Evolutionary conservation across 352 stramenopile species (phyloP).

Genomic region (Globisporangium splendens): DNA sequence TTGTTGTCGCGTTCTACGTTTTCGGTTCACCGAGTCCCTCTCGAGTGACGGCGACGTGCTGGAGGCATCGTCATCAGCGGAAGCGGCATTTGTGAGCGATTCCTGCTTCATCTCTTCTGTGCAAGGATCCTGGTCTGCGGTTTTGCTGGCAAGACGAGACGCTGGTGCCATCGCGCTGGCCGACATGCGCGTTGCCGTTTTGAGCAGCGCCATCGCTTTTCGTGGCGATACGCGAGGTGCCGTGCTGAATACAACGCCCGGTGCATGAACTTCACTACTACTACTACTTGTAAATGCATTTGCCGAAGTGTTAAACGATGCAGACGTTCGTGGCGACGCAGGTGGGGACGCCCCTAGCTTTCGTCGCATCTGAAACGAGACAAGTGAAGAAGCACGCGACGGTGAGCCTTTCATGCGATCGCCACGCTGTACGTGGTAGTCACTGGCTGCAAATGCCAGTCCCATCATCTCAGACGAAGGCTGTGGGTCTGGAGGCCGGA

Average conservation of each 20-base stretch:
- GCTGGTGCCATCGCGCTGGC: neutral
- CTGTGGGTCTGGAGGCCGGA: neutral
- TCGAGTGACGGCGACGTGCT: no score
- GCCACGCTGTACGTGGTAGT: neutral
- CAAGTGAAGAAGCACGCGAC: slow-evolving; percentile 8
- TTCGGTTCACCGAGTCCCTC: neutral
- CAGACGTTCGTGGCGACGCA: neutral
- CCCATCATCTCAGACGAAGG: neutral
- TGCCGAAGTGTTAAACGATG: neutral
- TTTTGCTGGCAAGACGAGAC: neutral
- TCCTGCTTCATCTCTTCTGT: neutral
- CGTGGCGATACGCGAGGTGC: slow-evolving; percentile 24
- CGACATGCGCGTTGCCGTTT: slow-evolving; percentile 18
- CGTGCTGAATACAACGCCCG: slow-evolving; percentile 26
- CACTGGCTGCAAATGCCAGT: neutral
- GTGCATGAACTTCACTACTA: slow-evolving; percentile 6
- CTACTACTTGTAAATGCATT: no score
- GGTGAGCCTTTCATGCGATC: neutral
- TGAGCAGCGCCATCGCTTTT: slow-evolving; percentile 32
- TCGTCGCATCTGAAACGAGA: slow-evolving; percentile 4
- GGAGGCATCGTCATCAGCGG: neutral
- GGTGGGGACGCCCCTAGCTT: neutral
- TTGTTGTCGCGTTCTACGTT: neutral
- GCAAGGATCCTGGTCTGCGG: no score
- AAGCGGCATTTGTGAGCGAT: neutral